Conservation (phyloP, 306 rosid species). For the Fragaria ananassa region DNA sequence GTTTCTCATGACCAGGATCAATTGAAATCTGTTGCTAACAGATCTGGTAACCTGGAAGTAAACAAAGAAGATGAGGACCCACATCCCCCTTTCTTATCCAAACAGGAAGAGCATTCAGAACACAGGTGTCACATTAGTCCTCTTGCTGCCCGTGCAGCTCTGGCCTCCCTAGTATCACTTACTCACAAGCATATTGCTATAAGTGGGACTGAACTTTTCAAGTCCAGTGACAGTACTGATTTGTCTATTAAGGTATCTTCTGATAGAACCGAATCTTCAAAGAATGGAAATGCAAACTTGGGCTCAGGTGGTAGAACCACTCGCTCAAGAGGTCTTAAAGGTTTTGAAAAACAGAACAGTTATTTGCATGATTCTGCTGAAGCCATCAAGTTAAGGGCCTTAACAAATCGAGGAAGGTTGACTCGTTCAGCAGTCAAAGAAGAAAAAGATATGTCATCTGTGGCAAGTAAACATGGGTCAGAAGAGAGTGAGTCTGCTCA, state of each 20-base stretch:
- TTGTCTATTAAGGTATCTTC: slow-evolving; percentile 2
- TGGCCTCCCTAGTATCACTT: slow-evolving; percentile 23
- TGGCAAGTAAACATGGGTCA: not conserved
- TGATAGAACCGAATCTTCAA: slow-evolving; percentile 1
- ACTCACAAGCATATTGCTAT: slow-evolving; percentile 1
- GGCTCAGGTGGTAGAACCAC: slow-evolving; percentile 10
- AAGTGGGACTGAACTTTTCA: slow-evolving; percentile 27
- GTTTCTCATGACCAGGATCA: slow-evolving; percentile 6
- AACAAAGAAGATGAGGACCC: slow-evolving; percentile 3
- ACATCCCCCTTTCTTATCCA: slow-evolving; percentile 6
- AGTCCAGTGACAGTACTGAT: not conserved
- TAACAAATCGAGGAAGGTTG: slow-evolving; percentile 3
- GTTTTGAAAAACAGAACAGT: slow-evolving; percentile 5
- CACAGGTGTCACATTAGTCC: slow-evolving; percentile 25
- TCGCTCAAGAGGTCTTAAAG: not conserved
- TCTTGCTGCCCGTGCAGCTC: slow-evolving; percentile 23
- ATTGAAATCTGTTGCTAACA: not conserved
- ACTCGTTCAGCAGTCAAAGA: slow-evolving; percentile 7
- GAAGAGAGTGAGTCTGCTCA: slow-evolving; percentile 7
- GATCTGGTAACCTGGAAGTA: slow-evolving; percentile 4
- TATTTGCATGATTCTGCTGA: not conserved
- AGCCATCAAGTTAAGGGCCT: slow-evolving; percentile 9
- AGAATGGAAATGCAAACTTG: not conserved
- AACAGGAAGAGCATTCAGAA: slow-evolving; percentile 15
- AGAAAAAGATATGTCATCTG: slow-evolving; percentile 1